Conservation (phyloP, 169 alveolate species). For the Cryptosporidium parvum region DNA sequence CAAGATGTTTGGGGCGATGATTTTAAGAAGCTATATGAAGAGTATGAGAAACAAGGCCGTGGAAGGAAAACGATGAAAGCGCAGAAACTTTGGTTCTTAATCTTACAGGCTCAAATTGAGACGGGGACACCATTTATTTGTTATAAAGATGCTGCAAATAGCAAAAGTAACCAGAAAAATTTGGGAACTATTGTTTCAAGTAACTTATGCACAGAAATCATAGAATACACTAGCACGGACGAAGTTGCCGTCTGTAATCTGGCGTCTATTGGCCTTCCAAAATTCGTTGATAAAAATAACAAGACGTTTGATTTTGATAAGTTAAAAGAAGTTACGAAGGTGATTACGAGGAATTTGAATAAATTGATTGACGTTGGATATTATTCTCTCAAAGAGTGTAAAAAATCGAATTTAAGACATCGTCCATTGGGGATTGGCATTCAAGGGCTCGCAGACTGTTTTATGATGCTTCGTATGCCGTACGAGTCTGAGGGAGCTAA, state of each 20-base stretch:
- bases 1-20: conserved; percentile 95
- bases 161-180: conserved; percentile 96
- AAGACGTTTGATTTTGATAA: conserved; percentile 84
- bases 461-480: conserved; percentile 93
- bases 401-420: conserved; percentile 93
- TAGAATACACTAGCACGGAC: conserved; percentile 96
- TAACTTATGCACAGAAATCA: conserved; percentile 96
- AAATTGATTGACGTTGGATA: conserved; percentile 95
- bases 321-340: conserved; percentile 88
- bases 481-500: conserved; percentile 95
- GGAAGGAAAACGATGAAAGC: conserved; percentile 97
- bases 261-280: conserved; percentile 95
- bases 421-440: conserved; percentile 99
- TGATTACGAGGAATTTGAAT: conserved; percentile 94
- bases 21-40: conserved; percentile 91
- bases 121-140: conserved; percentile 99
- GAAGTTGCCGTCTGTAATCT: conserved; percentile 99
- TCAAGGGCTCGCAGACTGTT: conserved; percentile 98
- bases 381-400: conserved; percentile 96
- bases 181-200: conserved; percentile 97
- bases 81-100: conserved; percentile 95
- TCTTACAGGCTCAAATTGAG: conserved; percentile 96
- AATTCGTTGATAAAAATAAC: conserved; percentile 82
- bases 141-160: conserved; percentile 96
- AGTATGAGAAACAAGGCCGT: conserved; percentile 86